Base-by-base conservation (phyloP, 2,329 filamentous ascomycete genomes). In the Sarocladiaceae sp. region DNA sequence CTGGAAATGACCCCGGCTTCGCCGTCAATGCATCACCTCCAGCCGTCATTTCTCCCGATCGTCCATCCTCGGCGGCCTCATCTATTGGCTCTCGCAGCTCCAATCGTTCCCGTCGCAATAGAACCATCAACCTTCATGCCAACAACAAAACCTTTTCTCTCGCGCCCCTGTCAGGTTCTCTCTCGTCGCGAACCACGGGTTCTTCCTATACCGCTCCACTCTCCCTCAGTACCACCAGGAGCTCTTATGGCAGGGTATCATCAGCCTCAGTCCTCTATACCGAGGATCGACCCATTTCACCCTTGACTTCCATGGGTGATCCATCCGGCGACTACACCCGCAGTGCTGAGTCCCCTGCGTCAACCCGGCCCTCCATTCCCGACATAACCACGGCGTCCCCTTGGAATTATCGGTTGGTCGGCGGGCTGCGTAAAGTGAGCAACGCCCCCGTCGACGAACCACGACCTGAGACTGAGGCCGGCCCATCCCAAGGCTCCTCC, bases 141-240 rank as follows among this genome's bases (percentile, higher is more conserved):
- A 73, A 80, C 58, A 78, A 77, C 58, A 78, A 78, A 59, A 80
- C 76, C 4, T 80, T 81, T 52, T 76, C 74, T 13, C 59, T 80
- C 45, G 49, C 69, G 49, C 60, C 59, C 56, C 43, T 31, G 11
- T 47, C 48, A 15, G 45, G 46, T 33, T 47, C 56, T n/a, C 46
- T 48, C 27, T 55, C 56, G 10, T 63, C 58, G 9, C 51, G 53
- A 46, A 53, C 56, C 12, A n/a, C n/a, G n/a, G 50, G 58, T n/a
- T 62, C 60, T 15, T 48, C 58, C 15, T 15, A 19, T 21, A 43
- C 40, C 33, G 56, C 57, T 50, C 73, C 73, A 9, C 61, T 66
- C 26, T 63, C 61, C 13, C 56, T 68, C 37, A 74, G 70, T 29
- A 67, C 68, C 16, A 65, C 70, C 37, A 70, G 51, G 43, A 59